phyloP scores from a whole-genome alignment of 2,329 filamentous ascomycete genomes.

The Alternaria solani region DNA sequence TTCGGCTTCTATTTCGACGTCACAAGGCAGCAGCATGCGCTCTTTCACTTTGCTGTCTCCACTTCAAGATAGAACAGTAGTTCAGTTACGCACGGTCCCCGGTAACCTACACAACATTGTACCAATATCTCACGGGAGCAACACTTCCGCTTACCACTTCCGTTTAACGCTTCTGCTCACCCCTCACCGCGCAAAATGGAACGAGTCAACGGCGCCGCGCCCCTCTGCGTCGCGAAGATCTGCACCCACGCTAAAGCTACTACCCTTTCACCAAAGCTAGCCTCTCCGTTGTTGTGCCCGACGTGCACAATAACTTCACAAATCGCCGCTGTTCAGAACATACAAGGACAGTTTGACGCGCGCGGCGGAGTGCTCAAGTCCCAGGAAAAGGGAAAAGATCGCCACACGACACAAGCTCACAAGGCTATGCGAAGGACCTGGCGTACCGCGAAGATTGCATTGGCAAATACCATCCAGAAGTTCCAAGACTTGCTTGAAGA shows the following conservation, averaged over 20 bases:
- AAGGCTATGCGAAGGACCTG: slow-evolving; percentile 8
- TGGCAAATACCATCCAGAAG: slow-evolving; percentile 11
- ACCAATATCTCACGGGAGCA: background rate
- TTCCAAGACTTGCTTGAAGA: slow-evolving; percentile 12
- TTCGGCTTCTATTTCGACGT: background rate
- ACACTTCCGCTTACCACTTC: background rate
- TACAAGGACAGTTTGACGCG: slow-evolving; percentile 2
- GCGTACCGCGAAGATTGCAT: slow-evolving; percentile 14
- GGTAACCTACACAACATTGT: background rate
- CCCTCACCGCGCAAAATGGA: background rate
- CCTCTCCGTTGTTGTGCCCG: slow-evolving; percentile 1
- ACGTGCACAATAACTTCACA: slow-evolving; percentile 9
- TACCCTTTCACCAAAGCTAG: background rate
- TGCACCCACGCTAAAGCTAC: slow-evolving; percentile 3
- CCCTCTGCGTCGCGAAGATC: background rate
- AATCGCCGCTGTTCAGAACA: background rate
- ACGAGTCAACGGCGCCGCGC: background rate
- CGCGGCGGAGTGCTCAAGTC: slow-evolving; percentile 15
- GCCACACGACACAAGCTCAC: background rate
- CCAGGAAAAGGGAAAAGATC: background rate
- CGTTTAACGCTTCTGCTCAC: background rate
- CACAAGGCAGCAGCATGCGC: background rate
- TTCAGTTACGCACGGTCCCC: background rate
- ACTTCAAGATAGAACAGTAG: background rate
- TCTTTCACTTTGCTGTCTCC: background rate